A percentile compares a stretch with the other conserved stretches of the same genome.
phyloP scores from a whole-genome alignment of 345 rosid genomes.

The Nephelium lappaceum region DNA sequence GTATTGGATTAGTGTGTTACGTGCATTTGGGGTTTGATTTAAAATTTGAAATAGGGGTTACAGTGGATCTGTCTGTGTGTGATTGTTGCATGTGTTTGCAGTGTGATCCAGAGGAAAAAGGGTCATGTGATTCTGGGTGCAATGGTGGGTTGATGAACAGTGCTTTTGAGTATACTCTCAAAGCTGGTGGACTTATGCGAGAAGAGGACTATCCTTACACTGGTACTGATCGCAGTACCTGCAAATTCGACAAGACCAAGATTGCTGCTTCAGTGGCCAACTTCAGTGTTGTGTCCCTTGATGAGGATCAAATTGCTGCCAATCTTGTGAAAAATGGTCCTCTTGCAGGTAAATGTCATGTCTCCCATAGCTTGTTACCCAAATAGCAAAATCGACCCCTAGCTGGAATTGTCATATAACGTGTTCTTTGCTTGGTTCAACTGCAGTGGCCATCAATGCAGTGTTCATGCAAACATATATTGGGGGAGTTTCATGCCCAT shows the following conservation, averaged over 20 bases:
- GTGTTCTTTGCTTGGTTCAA: slow-evolving; percentile 12
- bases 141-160: slow-evolving; percentile 92
- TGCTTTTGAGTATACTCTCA: slow-evolving; percentile 83
- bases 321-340: slow-evolving; percentile 93
- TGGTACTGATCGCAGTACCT: slow-evolving; percentile 61
- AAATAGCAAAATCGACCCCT: not conserved
- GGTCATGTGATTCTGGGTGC: slow-evolving; percentile 88
- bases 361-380: too few relatives aligned
- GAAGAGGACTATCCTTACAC: slow-evolving; percentile 93
- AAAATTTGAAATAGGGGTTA: too few relatives aligned
- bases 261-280: slow-evolving; percentile 80
- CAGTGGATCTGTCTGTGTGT: too few relatives aligned
- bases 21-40: too few relatives aligned
- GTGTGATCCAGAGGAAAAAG: slow-evolving; percentile 90
- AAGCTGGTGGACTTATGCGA: slow-evolving; percentile 88
- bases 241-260: slow-evolving; percentile 84
- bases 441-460: slow-evolving; percentile 84
- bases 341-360: slow-evolving; percentile 61
- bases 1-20: too few relatives aligned
- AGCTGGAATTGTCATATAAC: not conserved
- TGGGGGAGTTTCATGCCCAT: slow-evolving; percentile 91
- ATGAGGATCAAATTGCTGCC: slow-evolving; percentile 92
- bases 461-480: slow-evolving; percentile 92
- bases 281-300: slow-evolving; percentile 81
- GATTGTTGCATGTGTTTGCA: slow-evolving; percentile 30